phyloP scores from a whole-genome alignment of 208 protist genomes.

The Leishmania tarentolae region DNA sequence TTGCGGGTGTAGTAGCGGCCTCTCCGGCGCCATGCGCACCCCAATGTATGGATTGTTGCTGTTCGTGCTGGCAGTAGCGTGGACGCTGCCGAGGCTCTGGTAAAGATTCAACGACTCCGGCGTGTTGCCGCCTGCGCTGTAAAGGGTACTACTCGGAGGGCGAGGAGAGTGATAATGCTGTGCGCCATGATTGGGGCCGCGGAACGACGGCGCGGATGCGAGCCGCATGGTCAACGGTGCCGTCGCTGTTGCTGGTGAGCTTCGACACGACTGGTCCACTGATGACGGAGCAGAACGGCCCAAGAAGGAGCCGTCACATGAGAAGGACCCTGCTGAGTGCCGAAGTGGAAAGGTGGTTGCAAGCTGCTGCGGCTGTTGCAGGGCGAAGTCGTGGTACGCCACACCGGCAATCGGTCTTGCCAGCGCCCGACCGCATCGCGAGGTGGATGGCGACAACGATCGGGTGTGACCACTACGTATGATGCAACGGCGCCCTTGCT shows the following conservation, averaged over 20 bases:
- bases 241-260: neutral
- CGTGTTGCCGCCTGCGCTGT: neutral
- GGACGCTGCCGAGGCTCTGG: constrained; percentile 16
- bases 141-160: neutral
- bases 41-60: constrained; percentile 30
- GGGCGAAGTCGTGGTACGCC: neutral
- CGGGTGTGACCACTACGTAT: neutral
- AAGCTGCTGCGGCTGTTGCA: neutral
- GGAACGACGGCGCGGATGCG: neutral
- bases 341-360: neutral
- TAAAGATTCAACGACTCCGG: constrained; percentile 14
- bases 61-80: constrained; percentile 14
- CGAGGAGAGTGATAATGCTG: neutral
- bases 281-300: neutral
- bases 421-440: neutral
- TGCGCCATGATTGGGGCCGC: neutral
- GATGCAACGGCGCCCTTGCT: constrained; percentile 1
- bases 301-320: neutral
- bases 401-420: neutral
- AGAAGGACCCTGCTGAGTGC: constrained; percentile 16
- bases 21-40: constrained; percentile 17
- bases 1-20: neutral
- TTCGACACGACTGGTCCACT: neutral
- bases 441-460: neutral
- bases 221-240: neutral